These are phyloP conservation scores for Kodamaea kaohsiungensis DNA, from an alignment of 805 yeast species.

Conservation along the genomic window DNA sequence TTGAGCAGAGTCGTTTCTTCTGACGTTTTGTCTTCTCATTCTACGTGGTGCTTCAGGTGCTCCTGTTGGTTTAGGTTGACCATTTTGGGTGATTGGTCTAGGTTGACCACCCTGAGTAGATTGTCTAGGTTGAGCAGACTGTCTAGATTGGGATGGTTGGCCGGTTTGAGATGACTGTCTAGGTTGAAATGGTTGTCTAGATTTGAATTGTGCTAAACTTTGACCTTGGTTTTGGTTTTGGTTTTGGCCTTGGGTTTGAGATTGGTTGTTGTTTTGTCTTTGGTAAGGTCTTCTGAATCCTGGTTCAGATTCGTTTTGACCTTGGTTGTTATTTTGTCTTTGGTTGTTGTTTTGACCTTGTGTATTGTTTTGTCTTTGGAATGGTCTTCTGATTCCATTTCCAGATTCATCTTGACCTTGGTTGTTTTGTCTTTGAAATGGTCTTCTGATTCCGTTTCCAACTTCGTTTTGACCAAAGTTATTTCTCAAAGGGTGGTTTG, in stretches of 20 bases:
- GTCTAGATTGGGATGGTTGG: neutral
- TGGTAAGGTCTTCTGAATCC: no score
- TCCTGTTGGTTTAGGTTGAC: no score
- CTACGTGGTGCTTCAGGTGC: neutral
- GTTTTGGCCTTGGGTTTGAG: slow-evolving; percentile 3
- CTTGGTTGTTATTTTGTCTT: slow-evolving; percentile 1
- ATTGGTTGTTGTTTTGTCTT: neutral
- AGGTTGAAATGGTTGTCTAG: neutral
- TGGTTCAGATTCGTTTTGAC: no score
- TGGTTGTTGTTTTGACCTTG: slow-evolving; percentile 4
- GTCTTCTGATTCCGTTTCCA: neutral
- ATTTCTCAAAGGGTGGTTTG: slow-evolving; percentile 15
- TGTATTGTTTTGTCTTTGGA: neutral
- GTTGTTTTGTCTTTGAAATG: neutral
- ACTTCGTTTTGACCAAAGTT: slow-evolving; percentile 5
- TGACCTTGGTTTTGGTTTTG: slow-evolving; percentile 1
- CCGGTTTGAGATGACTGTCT: neutral
- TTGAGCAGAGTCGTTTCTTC: neutral
- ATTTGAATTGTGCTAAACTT: neutral
- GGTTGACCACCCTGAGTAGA: neutral
- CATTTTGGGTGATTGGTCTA: neutral
- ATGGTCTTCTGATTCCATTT: no score
- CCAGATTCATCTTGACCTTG: neutral
- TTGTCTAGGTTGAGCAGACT: neutral
- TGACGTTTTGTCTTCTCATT: neutral